phyloP scores from a whole-genome alignment of 2,329 filamentous ascomycete species.

The Septoria petroselini region DNA sequence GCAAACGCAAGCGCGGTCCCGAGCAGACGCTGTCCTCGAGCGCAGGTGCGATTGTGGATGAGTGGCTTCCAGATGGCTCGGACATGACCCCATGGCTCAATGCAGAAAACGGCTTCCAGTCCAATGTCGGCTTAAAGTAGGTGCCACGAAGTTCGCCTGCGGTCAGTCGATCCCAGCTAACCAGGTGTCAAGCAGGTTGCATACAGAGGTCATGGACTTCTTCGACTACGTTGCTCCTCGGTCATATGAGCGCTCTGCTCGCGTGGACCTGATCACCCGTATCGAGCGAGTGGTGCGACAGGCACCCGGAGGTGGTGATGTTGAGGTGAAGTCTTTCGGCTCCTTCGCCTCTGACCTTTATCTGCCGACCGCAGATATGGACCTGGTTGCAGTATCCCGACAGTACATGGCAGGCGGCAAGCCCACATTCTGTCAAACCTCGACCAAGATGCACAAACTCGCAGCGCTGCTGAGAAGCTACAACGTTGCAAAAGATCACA shows the following conservation, averaged over 20 bases:
- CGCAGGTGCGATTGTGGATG: constrained; percentile 41
- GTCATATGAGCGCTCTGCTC: constrained; percentile 72
- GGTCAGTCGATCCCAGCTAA: background rate
- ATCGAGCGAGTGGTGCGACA: constrained; percentile 59
- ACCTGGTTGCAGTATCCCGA: constrained; percentile 73
- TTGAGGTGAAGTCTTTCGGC: constrained; percentile 74
- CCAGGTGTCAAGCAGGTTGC: constrained; percentile 53
- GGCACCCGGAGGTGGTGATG: constrained; percentile 40
- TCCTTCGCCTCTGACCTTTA: constrained; percentile 80
- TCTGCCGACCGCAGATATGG: constrained; percentile 83
- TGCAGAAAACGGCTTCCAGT: constrained; percentile 46
- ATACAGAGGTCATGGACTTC: constrained; percentile 88
- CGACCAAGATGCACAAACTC: constrained; percentile 60
- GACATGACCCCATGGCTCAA: constrained; percentile 61
- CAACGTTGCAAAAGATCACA: constrained; percentile 56
- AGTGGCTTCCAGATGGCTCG: constrained; percentile 44
- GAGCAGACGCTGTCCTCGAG: constrained; percentile 16
- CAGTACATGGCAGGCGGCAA: constrained; percentile 56
- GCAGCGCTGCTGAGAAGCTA: constrained; percentile 56
- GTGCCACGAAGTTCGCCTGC: constrained; percentile 11
- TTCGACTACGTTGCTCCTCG: constrained; percentile 78
- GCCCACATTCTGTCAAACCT: constrained; percentile 51
- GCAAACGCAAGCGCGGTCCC: constrained; percentile 66
- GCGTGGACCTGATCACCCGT: constrained; percentile 67
- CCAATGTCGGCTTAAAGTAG: constrained; percentile 30